Conservation (phyloP, 2,329 filamentous ascomycete genomes). For the Fusarium subglutinans region DNA sequence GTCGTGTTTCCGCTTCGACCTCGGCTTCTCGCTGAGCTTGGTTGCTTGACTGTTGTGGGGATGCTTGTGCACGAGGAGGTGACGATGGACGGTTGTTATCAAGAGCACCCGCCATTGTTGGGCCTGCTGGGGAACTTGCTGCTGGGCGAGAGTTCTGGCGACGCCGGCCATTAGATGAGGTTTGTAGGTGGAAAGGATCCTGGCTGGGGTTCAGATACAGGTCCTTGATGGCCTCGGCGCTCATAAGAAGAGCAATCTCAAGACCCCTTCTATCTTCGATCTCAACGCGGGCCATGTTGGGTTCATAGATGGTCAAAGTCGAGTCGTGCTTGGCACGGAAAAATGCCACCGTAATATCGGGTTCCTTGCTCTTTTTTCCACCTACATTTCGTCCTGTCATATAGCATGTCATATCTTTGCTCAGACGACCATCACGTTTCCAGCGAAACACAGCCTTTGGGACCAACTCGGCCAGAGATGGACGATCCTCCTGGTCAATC, state of each 20-base stretch:
- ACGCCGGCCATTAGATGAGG: constrained; percentile 33
- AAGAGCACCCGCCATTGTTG: constrained; percentile 53
- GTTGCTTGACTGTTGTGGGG: constrained; percentile 23
- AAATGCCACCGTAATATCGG: constrained; percentile 93
- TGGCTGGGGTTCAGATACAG: constrained; percentile 71
- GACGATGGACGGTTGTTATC: constrained; percentile 41
- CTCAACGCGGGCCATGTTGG: constrained; percentile 88
- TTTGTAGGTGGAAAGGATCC: constrained; percentile 81
- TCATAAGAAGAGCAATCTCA: constrained; percentile 79
- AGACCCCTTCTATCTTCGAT: constrained; percentile 94
- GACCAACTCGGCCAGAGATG: constrained; percentile 57
- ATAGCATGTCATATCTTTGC: constrained; percentile 89
- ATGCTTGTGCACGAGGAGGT: constrained; percentile 24
- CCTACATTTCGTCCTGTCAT: constrained; percentile 80
- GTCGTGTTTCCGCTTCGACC: constrained; percentile 80
- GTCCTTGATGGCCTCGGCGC: constrained; percentile 72
- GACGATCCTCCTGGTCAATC: constrained; percentile 73
- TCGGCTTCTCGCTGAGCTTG: constrained; percentile 48
- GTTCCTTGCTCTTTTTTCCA: constrained; percentile 86
- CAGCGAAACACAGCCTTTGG: constrained; percentile 87
- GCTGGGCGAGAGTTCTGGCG: constrained; percentile 54
- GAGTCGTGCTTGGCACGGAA: constrained; percentile 76
- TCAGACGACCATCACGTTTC: constrained; percentile 87
- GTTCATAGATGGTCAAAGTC: constrained; percentile 85
- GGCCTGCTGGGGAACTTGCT: constrained; percentile 36